Base-by-base conservation (phyloP, 2,329 filamentous ascomycete species). In the Huntiella abstrusa region DNA sequence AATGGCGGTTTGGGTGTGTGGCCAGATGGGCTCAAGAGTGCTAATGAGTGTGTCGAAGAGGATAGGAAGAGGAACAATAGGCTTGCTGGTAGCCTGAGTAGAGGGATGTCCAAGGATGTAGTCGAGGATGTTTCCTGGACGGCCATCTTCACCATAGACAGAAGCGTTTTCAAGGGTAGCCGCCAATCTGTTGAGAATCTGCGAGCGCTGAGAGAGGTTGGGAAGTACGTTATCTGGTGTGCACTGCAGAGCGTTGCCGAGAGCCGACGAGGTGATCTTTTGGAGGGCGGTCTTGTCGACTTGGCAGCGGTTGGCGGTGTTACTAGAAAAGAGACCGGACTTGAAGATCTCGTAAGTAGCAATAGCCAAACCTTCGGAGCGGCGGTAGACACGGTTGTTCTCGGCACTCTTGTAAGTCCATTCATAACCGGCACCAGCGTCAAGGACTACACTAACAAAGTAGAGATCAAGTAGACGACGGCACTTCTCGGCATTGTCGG, bases 81-180 rank as follows among this genome's bases (percentile, higher is more conserved):
- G 84, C 41, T 86, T 82, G 1, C 86, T 92, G 1, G 84, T 83
- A 11, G 84, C 85, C 57, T 88, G 80, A 4, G 88, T 95, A 2
- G 84, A 80, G 1, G 87, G 83, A 58, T 96, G 91, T 3, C 83
- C 82, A 35, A 96, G 73, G n/a, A 96, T 75, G 58, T 93, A 87
- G 61, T 96, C 88, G 87, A 96, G 76, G 77, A 98, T 86, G 59
- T 94, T 92, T 54, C 91, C 91, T 8, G 91, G 91, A 49, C 91
- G 73, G 44, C 80, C 83, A 57, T 87, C 77, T 1, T 73, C 69
- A 17, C 88, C 88, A 60, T 95, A 98, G 54, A 85, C 80, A 43
- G 91, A 80, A 49, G 75, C 70, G 57, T 88, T 86, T 52, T 79
- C 72, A 46, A 98, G 64, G 4, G 88, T 87, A 52, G 78, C 70